phyloP scores from a whole-genome alignment of 2,329 filamentous ascomycete species.

The Colletotrichum cordylinicola region DNA sequence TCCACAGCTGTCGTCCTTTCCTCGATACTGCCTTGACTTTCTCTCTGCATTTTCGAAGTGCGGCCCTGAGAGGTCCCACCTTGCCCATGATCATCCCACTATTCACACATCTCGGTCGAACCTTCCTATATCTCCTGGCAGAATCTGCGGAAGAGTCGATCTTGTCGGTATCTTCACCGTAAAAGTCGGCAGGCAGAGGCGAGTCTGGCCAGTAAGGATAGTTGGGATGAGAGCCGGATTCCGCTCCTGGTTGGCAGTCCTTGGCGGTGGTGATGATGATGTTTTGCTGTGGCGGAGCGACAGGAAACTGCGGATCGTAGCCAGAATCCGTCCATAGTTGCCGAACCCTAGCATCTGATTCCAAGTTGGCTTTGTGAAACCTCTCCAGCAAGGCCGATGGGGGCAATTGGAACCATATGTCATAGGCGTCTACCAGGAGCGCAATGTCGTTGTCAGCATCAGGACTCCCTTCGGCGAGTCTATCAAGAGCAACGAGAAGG shows the following conservation, averaged over 20 bases:
- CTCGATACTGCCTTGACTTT: slow-evolving; percentile 32
- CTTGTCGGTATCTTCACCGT: slow-evolving; percentile 36
- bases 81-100: slow-evolving; percentile 42
- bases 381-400: slow-evolving; percentile 40
- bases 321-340: slow-evolving; percentile 27
- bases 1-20: slow-evolving; percentile 40
- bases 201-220: slow-evolving; percentile 42
- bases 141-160: slow-evolving; percentile 31
- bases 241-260: slow-evolving; percentile 36
- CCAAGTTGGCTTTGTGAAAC: slow-evolving; percentile 38
- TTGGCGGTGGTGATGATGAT: slow-evolving; percentile 40
- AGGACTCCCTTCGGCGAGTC: slow-evolving; percentile 26
- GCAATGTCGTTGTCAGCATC: slow-evolving; percentile 35
- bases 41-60: slow-evolving; percentile 28
- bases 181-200: slow-evolving; percentile 37
- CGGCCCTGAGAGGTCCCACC: slow-evolving; percentile 30
- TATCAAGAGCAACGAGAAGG: slow-evolving; percentile 34
- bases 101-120: slow-evolving; percentile 39
- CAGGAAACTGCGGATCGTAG: slow-evolving; percentile 27
- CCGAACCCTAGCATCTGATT: slow-evolving; percentile 34
- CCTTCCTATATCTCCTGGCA: slow-evolving; percentile 35
- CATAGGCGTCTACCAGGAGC: slow-evolving; percentile 42
- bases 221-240: slow-evolving; percentile 38
- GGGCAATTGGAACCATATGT: slow-evolving; percentile 45
- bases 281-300: slow-evolving; percentile 33